These are phyloP conservation scores for Pseudozyma sp. DNA, from an alignment of 1,284 basidiomycete species.

Conservation along the genomic window DNA sequence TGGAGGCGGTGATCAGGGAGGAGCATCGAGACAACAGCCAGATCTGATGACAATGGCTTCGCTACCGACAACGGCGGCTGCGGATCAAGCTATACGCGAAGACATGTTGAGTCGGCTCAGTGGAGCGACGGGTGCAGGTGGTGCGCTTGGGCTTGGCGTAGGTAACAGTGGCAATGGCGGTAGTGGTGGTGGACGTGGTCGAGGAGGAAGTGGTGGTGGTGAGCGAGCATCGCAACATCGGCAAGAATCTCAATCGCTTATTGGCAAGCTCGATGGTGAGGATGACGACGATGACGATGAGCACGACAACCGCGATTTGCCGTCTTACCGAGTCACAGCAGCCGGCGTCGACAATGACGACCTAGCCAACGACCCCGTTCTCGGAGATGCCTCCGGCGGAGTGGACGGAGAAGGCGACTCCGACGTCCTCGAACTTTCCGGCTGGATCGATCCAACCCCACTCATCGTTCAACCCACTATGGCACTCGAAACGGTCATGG, in stretches of 20 bases:
- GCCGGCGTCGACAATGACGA: slow-evolving; percentile 5
- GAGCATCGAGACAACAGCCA: slow-evolving; percentile 18
- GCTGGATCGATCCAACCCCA: slow-evolving; percentile 77
- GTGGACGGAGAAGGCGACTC: slow-evolving; percentile 52
- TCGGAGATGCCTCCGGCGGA: slow-evolving; percentile 47
- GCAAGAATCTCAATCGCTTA: slow-evolving; percentile 40
- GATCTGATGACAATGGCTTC: slow-evolving; percentile 35
- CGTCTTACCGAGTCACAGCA: slow-evolving; percentile 9
- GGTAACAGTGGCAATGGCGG: slow-evolving; percentile 2
- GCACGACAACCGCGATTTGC: not conserved
- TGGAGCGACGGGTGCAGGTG: slow-evolving; percentile 14
- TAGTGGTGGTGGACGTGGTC: slow-evolving; percentile 1
- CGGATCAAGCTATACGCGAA: slow-evolving; percentile 32
- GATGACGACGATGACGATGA: slow-evolving; percentile 25
- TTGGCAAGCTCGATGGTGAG: slow-evolving; percentile 23
- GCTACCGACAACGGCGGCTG: slow-evolving; percentile 36
- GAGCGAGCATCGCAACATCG: slow-evolving; percentile 4
- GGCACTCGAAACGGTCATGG: slow-evolving; percentile 95
- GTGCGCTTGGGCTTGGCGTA: slow-evolving; percentile 16
- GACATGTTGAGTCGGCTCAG: slow-evolving; percentile 41
- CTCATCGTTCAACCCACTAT: slow-evolving; percentile 92
- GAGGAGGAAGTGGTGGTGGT: not conserved
- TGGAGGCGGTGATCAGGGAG: too few relatives aligned
- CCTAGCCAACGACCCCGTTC: slow-evolving; percentile 21
- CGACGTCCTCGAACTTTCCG: slow-evolving; percentile 55